These are phyloP conservation scores for Hysterangium stoloniferum DNA, from an alignment of 768 basidiomycete genomes.

Conservation along the genomic window DNA sequence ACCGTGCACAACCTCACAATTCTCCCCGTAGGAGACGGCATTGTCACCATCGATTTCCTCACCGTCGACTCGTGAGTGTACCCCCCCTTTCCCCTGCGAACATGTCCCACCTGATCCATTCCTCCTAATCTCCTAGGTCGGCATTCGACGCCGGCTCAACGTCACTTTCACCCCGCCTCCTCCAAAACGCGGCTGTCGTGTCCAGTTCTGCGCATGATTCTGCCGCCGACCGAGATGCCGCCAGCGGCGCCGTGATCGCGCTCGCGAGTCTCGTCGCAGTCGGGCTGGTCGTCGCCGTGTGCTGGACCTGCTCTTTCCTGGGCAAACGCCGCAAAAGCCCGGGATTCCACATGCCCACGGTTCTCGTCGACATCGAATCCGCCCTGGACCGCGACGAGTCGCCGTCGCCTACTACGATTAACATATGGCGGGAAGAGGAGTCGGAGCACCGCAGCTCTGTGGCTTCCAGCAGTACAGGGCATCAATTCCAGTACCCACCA, in stretches of 20 bases:
- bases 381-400: background rate
- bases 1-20: conserved; percentile 2
- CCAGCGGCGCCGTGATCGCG: conserved; percentile 1
- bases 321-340: background rate
- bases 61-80: background rate
- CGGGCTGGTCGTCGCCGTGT: conserved; percentile 2
- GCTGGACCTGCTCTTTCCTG: conserved; percentile 8
- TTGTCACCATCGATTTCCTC: background rate
- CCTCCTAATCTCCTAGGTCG: background rate
- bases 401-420: background rate
- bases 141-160: background rate
- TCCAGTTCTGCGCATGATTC: background rate
- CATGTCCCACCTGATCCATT: background rate
- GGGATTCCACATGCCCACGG: conserved; percentile 10
- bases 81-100: background rate
- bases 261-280: conserved; percentile 8
- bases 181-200: background rate
- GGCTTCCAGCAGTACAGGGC: background rate
- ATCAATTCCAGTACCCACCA: background rate
- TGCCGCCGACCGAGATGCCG: background rate
- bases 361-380: conserved; percentile 3
- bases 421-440: conserved; percentile 1
- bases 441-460: background rate
- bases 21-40: background rate
- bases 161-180: background rate